phyloP scores from a whole-genome alignment of 768 basidiomycete species.

The Kwoniella botswanensis region DNA sequence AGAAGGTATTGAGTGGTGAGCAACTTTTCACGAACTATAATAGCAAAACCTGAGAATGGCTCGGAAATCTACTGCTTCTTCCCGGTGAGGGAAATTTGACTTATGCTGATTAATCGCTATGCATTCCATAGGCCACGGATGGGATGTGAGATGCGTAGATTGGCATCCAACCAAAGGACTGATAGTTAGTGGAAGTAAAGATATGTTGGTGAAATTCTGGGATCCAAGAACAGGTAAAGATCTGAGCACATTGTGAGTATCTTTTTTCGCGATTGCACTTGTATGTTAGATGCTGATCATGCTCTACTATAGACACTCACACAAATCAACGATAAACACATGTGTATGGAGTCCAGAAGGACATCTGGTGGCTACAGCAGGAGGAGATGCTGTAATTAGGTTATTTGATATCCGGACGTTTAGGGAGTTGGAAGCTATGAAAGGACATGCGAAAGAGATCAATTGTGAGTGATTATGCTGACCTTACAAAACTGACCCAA shows the following conservation, averaged over 20 bases:
- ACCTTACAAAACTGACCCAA: no score
- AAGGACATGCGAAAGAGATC: constrained; percentile 98
- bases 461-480: constrained; percentile 69
- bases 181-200: constrained; percentile 92
- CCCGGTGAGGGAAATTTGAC: background rate
- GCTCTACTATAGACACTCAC: constrained; percentile 71
- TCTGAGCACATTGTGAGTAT: constrained; percentile 80
- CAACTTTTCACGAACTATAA: background rate
- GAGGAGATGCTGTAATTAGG: constrained; percentile 89
- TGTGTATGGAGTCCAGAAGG: constrained; percentile 93
- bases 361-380: constrained; percentile 89
- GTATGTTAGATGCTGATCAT: constrained; percentile 11
- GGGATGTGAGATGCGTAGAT: constrained; percentile 98
- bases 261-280: background rate
- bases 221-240: constrained; percentile 91
- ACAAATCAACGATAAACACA: constrained; percentile 96
- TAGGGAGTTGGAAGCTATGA: constrained; percentile 89
- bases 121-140: constrained; percentile 77
- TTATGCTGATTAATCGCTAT: background rate
- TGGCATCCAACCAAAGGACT: constrained; percentile 99
- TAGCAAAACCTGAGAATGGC: background rate
- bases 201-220: constrained; percentile 99
- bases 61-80: no score
- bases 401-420: constrained; percentile 98
- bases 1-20: constrained; percentile 81